Conservation (phyloP, 2,329 filamentous ascomycete genomes). For the Aspergillus ustus region DNA sequence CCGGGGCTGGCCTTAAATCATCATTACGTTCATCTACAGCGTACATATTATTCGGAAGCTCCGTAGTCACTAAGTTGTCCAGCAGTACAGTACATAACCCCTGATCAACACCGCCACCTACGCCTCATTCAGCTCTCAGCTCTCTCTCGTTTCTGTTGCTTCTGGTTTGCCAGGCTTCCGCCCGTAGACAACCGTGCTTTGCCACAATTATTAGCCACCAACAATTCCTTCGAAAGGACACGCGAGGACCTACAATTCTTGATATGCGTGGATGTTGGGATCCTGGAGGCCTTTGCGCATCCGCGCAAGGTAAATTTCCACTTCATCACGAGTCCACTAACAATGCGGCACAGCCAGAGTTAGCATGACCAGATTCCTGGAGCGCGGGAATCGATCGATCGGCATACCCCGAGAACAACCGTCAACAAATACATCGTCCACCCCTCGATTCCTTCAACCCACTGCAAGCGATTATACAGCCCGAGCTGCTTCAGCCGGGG, state of each 20-base stretch:
- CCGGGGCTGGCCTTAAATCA: too few species aligned
- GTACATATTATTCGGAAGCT: too few species aligned
- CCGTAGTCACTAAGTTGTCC: not conserved
- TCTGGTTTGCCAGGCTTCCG: not conserved
- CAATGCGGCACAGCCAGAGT: not conserved
- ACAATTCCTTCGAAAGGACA: not conserved
- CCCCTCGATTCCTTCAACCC: constrained; percentile 35
- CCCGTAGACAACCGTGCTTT: constrained; percentile 10
- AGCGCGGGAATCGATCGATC: not conserved
- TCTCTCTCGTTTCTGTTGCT: not conserved
- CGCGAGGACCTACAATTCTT: constrained; percentile 9
- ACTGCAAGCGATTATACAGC: constrained; percentile 28
- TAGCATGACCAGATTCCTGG: not conserved
- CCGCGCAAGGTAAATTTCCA: constrained; percentile 6
- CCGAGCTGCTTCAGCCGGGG: constrained; percentile 27
- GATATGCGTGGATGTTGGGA: constrained; percentile 13
- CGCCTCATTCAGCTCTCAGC: not conserved
- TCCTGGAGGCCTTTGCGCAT: constrained; percentile 10
- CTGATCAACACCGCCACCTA: not conserved
- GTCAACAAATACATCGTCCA: constrained; percentile 35
- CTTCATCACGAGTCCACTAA: constrained; percentile 18
- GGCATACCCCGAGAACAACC: constrained; percentile 28
- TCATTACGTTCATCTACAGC: too few species aligned
- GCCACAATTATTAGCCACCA: not conserved
- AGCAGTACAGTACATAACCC: not conserved